phyloP scores from a whole-genome alignment of 169 alveolate species.

The Plasmodium knowlesi region DNA sequence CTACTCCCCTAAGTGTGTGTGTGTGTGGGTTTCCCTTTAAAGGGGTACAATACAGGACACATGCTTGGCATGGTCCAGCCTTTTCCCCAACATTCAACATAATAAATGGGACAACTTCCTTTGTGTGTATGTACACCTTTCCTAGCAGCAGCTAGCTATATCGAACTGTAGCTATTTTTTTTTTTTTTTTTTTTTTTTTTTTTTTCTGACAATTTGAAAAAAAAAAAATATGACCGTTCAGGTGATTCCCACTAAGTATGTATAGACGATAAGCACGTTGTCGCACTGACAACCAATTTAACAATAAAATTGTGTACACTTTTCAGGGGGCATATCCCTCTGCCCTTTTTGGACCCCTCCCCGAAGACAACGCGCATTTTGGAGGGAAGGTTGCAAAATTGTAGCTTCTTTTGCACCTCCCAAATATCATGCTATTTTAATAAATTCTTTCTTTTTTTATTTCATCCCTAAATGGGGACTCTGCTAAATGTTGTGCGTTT shows the following conservation, averaged over 20 bases:
- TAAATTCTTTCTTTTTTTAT: not conserved
- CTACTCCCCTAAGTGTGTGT: slow-evolving; percentile 12
- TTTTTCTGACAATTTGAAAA: not conserved
- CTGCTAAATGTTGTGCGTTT: not conserved
- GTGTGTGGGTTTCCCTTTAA: not conserved
- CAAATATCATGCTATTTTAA: not conserved
- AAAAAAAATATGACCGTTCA: slow-evolving; percentile 13
- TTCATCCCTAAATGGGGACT: not conserved
- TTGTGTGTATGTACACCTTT: not conserved
- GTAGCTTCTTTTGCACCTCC: not conserved
- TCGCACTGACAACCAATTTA: not conserved
- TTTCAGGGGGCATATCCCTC: not conserved
- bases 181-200: not conserved
- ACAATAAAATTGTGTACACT: not conserved
- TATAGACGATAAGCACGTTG: not conserved
- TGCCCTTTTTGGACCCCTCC: not conserved
- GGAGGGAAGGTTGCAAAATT: not conserved
- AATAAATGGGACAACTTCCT: not conserved
- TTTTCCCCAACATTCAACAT: not conserved
- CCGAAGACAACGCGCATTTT: not conserved
- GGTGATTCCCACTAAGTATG: not conserved
- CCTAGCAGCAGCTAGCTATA: not conserved
- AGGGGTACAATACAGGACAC: not conserved
- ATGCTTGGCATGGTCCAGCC: not conserved
- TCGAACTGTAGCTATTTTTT: not conserved